Evolutionary conservation across 2,329 filamentous ascomycete species (phyloP).

Genomic region (Harringtonia lauricola): DNA sequence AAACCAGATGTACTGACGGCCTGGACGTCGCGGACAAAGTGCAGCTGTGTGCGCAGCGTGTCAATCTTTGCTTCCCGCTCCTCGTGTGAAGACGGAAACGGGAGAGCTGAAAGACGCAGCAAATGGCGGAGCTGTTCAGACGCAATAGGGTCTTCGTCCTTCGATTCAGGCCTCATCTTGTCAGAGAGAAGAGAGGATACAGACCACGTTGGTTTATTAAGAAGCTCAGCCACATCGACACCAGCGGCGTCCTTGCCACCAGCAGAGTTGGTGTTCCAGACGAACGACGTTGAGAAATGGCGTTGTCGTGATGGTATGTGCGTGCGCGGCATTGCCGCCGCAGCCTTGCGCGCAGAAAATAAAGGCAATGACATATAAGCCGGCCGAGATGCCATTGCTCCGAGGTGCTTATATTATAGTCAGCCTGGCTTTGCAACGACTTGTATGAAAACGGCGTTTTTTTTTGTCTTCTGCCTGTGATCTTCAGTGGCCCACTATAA

Average conservation of each 20-base stretch:
- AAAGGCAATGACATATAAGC: too few relatives aligned
- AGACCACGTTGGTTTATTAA: slow-evolving; percentile 64
- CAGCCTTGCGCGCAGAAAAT: too few relatives aligned
- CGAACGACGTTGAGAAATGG: slow-evolving; percentile 32
- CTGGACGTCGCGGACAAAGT: slow-evolving; percentile 84
- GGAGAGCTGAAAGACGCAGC: slow-evolving; percentile 79
- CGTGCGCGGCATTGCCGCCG: too few relatives aligned
- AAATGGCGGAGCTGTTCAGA: slow-evolving; percentile 67
- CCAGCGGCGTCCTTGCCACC: not conserved
- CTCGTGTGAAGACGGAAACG: slow-evolving; percentile 48
- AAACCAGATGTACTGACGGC: slow-evolving; percentile 63
- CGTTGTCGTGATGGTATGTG: too few relatives aligned
- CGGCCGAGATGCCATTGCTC: too few relatives aligned
- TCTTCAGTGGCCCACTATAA: too few relatives aligned
- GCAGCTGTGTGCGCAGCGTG: slow-evolving; percentile 70
- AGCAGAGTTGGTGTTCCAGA: slow-evolving; percentile 18
- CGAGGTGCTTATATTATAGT: too few relatives aligned
- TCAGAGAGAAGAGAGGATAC: slow-evolving; percentile 55
- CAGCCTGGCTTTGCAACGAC: too few relatives aligned
- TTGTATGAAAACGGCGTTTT: too few relatives aligned
- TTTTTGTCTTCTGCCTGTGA: too few relatives aligned
- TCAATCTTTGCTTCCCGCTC: slow-evolving; percentile 62
- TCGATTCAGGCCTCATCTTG: not conserved
- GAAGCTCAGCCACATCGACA: slow-evolving; percentile 3
- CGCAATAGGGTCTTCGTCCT: slow-evolving; percentile 38